Evolutionary conservation across 805 yeast genomes (phyloP).

Genomic region (Blastobotrys parvus): DNA sequence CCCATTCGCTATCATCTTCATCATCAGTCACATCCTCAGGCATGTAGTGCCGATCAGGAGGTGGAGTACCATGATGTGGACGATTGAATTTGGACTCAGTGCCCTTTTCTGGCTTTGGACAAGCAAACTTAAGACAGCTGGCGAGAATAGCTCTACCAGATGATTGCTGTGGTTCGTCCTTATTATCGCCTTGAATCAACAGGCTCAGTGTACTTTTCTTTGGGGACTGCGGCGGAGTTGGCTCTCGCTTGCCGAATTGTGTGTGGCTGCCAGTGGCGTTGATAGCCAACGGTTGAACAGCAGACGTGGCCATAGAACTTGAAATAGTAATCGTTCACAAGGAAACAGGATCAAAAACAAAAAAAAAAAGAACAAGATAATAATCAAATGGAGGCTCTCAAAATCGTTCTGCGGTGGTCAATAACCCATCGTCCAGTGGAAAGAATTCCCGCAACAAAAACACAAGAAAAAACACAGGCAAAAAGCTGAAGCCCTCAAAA

Average conservation of each 20-base stretch:
- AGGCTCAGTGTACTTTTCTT: not conserved
- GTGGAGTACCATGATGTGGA: not conserved
- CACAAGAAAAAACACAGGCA: too few species aligned
- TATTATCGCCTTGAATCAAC: not conserved
- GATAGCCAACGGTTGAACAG: too few species aligned
- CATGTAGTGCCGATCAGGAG: not conserved
- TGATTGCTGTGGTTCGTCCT: not conserved
- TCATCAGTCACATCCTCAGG: slow-evolving; percentile 11
- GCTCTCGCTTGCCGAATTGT: not conserved
- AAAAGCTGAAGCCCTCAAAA: too few species aligned
- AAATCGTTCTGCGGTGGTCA: too few species aligned
- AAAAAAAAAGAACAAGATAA: too few species aligned
- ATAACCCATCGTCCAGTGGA: too few species aligned
- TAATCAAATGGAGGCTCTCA: too few species aligned
- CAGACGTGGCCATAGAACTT: too few species aligned
- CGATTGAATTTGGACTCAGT: not conserved
- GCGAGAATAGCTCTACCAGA: not conserved
- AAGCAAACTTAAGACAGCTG: slow-evolving; percentile 8
- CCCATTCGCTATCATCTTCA: slow-evolving; percentile 9
- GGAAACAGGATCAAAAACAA: too few species aligned
- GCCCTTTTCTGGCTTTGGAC: slow-evolving; percentile 11
- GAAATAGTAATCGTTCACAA: too few species aligned
- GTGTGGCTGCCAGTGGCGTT: too few species aligned
- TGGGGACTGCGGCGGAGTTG: not conserved
- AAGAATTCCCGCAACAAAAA: too few species aligned